phyloP scores from a whole-genome alignment of 2,329 filamentous ascomycete species.

The Fusarium robinianum region DNA sequence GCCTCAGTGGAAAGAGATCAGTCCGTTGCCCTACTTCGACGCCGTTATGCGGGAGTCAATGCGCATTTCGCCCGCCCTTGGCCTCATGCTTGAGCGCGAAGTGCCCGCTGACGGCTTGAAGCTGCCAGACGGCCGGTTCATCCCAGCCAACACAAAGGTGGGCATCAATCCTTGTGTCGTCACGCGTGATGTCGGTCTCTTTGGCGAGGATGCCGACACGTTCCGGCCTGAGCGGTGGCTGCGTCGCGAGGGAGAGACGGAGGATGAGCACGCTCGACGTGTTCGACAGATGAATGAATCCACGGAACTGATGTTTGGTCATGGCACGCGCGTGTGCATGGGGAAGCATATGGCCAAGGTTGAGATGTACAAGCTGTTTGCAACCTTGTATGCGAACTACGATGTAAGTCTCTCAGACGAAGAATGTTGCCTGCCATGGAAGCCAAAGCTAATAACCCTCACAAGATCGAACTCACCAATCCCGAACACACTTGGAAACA shows the following conservation, averaged over 20 bases:
- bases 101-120: conserved; percentile 13
- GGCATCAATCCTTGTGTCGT: conserved; percentile 26
- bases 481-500: conserved; percentile 18
- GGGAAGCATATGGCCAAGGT: conserved; percentile 26
- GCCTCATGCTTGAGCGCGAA: conserved; percentile 21
- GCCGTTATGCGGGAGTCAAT: conserved; percentile 25
- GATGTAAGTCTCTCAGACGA: conserved; percentile 8
- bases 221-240: conserved; percentile 26
- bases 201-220: conserved; percentile 15
- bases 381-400: conserved; percentile 22
- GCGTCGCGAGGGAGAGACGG: conserved; percentile 2
- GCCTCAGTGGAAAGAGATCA: conserved; percentile 27
- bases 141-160: conserved; percentile 12
- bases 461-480: conserved; percentile 12
- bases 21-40: conserved; percentile 16
- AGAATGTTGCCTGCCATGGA: rapidly evolving
- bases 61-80: conserved; percentile 16
- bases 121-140: conserved; percentile 11
- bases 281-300: conserved; percentile 22
- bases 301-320: conserved; percentile 25
- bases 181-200: conserved; percentile 17
- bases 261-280: conserved; percentile 7
- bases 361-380: conserved; percentile 28
- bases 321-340: conserved; percentile 25
- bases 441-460: not conserved